phyloP scores from a whole-genome alignment of 257 asterid genomes.

The Solanum dulcamara region DNA sequence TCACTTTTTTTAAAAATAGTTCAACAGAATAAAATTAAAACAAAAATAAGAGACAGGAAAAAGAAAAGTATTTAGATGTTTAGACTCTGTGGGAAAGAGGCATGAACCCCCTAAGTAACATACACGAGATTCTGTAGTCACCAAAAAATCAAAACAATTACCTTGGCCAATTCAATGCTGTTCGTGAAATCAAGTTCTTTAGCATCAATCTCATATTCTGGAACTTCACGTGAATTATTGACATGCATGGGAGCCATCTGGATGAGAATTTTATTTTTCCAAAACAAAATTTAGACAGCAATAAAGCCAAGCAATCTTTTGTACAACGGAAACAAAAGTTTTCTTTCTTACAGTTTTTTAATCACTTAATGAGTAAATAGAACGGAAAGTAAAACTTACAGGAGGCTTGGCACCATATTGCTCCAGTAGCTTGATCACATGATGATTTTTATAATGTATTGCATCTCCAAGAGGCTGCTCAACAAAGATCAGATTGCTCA shows the following conservation, averaged over 20 bases:
- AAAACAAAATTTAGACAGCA: not conserved
- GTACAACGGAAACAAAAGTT: not conserved
- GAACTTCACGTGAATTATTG: constrained; percentile 57
- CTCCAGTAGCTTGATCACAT: constrained; percentile 68
- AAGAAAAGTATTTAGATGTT: not conserved
- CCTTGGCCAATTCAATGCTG: constrained; percentile 70
- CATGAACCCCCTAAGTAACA: not conserved
- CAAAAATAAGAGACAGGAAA: not conserved
- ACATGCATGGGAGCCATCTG: constrained; percentile 94
- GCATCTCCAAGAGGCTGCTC: constrained; percentile 90
- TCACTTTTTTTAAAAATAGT: not conserved
- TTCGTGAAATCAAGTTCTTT: constrained; percentile 71
- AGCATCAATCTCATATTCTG: constrained; percentile 85
- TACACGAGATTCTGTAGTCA: not conserved
- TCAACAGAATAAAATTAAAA: not conserved
- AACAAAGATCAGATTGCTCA: constrained; percentile 8
- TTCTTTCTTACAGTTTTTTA: not conserved
- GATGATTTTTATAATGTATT: constrained; percentile 70
- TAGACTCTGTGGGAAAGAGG: not conserved
- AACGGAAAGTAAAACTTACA: constrained; percentile 23
- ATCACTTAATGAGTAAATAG: not conserved
- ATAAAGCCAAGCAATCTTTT: not conserved
- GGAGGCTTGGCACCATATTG: constrained; percentile 55
- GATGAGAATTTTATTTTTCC: not conserved
- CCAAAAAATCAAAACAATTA: not conserved